Conservation (phyloP, 208 protist genomes). For the Wallacemonas sp. region DNA sequence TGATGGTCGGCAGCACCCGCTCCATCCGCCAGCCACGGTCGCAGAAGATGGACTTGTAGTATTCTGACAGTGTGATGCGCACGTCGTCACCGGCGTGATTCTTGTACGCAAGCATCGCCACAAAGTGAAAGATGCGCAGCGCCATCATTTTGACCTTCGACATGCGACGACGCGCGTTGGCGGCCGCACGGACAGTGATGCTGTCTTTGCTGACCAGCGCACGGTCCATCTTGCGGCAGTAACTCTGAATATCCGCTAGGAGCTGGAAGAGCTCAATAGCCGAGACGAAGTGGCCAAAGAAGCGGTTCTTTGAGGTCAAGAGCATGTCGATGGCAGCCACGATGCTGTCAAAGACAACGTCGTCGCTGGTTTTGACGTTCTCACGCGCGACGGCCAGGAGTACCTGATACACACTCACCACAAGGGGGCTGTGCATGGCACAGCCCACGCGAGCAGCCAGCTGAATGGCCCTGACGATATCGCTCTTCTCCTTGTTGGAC, state of each 20-base stretch:
- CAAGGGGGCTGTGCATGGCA: constrained; percentile 61
- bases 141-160: constrained; percentile 58
- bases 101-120: constrained; percentile 83
- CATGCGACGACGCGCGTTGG: constrained; percentile 60
- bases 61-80: constrained; percentile 74
- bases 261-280: constrained; percentile 80
- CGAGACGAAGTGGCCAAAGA: constrained; percentile 73
- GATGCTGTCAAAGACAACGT: constrained; percentile 73
- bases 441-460: constrained; percentile 65
- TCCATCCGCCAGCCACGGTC: constrained; percentile 89
- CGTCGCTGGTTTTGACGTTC: constrained; percentile 77
- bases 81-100: constrained; percentile 86
- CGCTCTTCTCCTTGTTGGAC: constrained; percentile 72
- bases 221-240: constrained; percentile 68
- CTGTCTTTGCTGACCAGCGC: constrained; percentile 49
- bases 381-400: constrained; percentile 82
- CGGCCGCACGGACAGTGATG: constrained; percentile 43
- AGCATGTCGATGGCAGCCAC: constrained; percentile 72
- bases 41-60: constrained; percentile 91
- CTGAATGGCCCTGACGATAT: constrained; percentile 76
- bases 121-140: constrained; percentile 81
- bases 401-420: constrained; percentile 84
- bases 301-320: constrained; percentile 79
- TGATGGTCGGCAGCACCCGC: constrained; percentile 58
- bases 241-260: constrained; percentile 87